Evolutionary conservation across 129 eudicot genomes (phyloP), one percentile per base, ranked within the genome.

Genomic region (Scalesia atractyloides): DNA sequence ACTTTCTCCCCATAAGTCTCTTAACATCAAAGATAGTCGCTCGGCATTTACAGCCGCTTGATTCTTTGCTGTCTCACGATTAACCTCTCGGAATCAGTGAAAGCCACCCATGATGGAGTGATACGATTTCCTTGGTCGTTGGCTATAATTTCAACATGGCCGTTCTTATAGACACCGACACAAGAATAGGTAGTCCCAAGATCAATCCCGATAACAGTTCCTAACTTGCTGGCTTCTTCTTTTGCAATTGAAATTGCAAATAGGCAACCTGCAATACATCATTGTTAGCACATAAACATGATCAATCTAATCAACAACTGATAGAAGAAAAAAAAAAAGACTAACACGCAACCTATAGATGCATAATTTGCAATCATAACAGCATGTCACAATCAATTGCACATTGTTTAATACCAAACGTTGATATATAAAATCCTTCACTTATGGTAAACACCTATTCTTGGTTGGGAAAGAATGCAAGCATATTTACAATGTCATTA

Each of bases 91-190:
- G 80, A 41, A 9, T 85, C 94, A 0, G 97, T 87, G 81, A 90
- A 90, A 9, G 81, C 97, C 69, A 87, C 96, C 96, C 96, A 90
- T 9, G 96, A 90, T 43, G 96, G 96, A 83, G 97, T 90, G 66
- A 91, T 91, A 67, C 97, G 97, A 76, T 90, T 90, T 51, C 97
- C 97, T 80, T 90, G 97, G 66, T 90, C 97, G 20, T 90, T 90
- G 5, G 97, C 95, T 85, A 91, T 87, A 68, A 91, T 87, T 71
- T 90, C 97, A 20, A 91, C 95, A 62, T 83, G 85, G 0, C 95
- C 95, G 72, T 85, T 82, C 66, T 87, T 85, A 83, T 85, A 91
- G 54, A 90, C 94, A 73, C 96, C 96, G 48, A 90, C 96, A 83
- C 93, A 85, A 12, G 96, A 89, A 79, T 89, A 87, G 18, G 96